Base-by-base conservation (phyloP, 2,329 filamentous ascomycete species). In the Calonectria hongkongensis region DNA sequence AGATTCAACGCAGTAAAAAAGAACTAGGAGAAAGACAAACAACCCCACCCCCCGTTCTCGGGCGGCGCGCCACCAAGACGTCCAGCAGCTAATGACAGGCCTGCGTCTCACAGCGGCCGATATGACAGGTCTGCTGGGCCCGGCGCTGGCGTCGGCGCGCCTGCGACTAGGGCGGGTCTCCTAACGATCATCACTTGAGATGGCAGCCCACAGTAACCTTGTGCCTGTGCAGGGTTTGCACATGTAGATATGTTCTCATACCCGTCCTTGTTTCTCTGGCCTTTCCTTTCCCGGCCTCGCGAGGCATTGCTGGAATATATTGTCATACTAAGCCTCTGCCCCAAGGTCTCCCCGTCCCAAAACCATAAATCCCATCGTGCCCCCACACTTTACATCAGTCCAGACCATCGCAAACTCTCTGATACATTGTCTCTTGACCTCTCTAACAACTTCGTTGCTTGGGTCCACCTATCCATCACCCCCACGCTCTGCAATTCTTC, bases 121-220 rank as follows among this genome's bases (percentile, higher is more conserved):
- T 83, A 79, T 83, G 82, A 84, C 82, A 84, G 76, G 82, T 84
- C 82, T 83, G 70, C 64, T 78, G 66, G 68, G 69, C 43, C 64
- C 76, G 70, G 68, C 78, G 80, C 76, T 75, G 69, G 60, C 68
- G 33, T 70, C 54, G 76, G 74, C 75, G 73, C 78, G 70, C 71
- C 80, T 68, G 77, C 78, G 72, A 79, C 74, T 18, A 21, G 73
- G 73, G 69, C 75, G 74, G 78, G 70, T 48, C 76, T 70, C 74
- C 73, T 76, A 78, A 77, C 73, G 76, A 82, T 82, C 78, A 76
- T 75, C 75, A 76, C 7, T 36, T 36, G 33, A 36, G 69, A 73
- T 72, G 74, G 68, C 47, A 76, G 58, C 73, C 75, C 75, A 71
- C 74, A 79, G 76, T 72, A 76, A 69, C 60, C 54, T 75, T 72